Evolutionary conservation across 2,329 filamentous ascomycete species (phyloP), one percentile per base, ranked within the genome.

Genomic region (Fusarium proliferatum): DNA sequence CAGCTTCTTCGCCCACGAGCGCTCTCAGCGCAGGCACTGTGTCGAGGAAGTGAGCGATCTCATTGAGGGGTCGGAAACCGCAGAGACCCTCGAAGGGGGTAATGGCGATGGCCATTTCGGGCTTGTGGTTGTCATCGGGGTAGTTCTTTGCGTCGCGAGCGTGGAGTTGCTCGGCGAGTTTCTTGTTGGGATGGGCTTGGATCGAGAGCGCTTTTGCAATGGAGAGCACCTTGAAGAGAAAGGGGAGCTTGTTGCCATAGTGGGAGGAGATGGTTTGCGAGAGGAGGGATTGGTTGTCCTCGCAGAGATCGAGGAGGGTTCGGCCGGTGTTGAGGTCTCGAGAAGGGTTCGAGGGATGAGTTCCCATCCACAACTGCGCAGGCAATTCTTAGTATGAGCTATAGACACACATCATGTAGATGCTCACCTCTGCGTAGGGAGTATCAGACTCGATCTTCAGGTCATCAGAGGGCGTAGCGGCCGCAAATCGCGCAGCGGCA

Each of bases 111-210:
- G 96, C 95, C 96, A 99, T 99, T 85, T 99, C 96, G 39, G 96
- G 96, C 85, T 99, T 99, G 88, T 99, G 96, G 85, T 99, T 99
- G 86, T 98, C 96, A 86, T 99, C 95, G 65, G 96, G 96, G 81
- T 99, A 99, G 86, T 99, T 97, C 84, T 94, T 94, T 55, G 95
- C 89, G 80, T 99, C 96, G 72, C 88, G 91, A 43, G 91, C 89
- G 82, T 98, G 96, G 36, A 99, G 87, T 81, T 94, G 86, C 84
- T 97, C 96, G 58, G 96, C 96, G 19, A 86, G 91, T 84, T 93
- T 94, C 89, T 97, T 97, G 86, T 97, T 97, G 58, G 95, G 95
- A 77, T 99, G 96, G 30, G 96, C 96, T 83, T 99, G 96, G 78
- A 99, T 98, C 72, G 95, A 97, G 67, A 99, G 89, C 16, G 96